phyloP scores from a whole-genome alignment of 495 filamentous ascomycete genomes.

The Lasiosphaeria hispida region DNA sequence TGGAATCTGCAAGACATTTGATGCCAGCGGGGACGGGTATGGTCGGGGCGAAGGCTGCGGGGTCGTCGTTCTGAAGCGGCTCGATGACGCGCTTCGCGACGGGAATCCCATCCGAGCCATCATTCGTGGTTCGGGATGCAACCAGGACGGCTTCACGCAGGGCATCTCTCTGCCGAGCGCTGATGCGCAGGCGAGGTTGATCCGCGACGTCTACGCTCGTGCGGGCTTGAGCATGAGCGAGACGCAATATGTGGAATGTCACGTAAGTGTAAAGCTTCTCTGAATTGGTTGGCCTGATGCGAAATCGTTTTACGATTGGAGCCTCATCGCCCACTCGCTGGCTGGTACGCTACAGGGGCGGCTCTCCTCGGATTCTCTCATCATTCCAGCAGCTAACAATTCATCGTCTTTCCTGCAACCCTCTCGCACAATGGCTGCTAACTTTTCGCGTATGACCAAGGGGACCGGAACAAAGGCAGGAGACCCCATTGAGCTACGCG shows the following conservation, averaged over 20 bases:
- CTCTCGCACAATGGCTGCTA: too few relatives aligned
- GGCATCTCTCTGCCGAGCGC: constrained; percentile 48
- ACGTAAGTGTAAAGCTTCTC: constrained; percentile 44
- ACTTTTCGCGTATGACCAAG: constrained; percentile 11
- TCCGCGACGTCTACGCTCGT: constrained; percentile 38
- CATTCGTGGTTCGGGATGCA: constrained; percentile 48
- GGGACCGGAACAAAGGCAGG: background rate
- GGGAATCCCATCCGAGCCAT: constrained; percentile 52
- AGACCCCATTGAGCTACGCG: constrained; percentile 1
- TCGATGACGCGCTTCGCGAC: constrained; percentile 45
- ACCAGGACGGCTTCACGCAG: constrained; percentile 48
- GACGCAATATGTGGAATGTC: constrained; percentile 43
- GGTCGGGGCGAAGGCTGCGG: constrained; percentile 54
- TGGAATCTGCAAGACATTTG: constrained; percentile 28
- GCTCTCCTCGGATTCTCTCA: too few relatives aligned
- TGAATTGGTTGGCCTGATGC: too few relatives aligned
- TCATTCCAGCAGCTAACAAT: too few relatives aligned
- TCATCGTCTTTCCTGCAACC: too few relatives aligned
- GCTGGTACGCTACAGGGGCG: too few relatives aligned
- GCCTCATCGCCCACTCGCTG: too few relatives aligned
- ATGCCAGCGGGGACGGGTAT: constrained; percentile 43
- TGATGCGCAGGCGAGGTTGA: constrained; percentile 47
- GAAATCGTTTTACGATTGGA: too few relatives aligned
- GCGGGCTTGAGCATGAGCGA: constrained; percentile 42
- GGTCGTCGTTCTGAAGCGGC: constrained; percentile 40